Percentiles rank a stretch among this genome's conserved stretches.
Conservation (phyloP, 352 stramenopile genomes). For the Pythium vanterpoolii region DNA sequence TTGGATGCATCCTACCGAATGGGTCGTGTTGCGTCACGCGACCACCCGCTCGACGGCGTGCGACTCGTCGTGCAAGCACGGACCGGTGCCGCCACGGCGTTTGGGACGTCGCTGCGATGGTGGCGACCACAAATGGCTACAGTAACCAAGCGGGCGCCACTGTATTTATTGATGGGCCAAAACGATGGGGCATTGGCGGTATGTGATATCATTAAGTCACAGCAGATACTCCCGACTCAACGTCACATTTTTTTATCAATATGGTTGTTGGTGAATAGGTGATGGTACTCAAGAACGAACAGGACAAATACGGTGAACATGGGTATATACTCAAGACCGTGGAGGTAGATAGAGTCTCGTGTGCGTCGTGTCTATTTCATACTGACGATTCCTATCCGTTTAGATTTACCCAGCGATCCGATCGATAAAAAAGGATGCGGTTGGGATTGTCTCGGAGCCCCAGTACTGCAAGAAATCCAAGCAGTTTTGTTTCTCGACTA, state of each 20-base stretch:
- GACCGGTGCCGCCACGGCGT: not conserved
- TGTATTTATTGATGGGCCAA: conserved; percentile 15
- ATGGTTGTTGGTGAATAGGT: not conserved
- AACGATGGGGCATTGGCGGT: conserved; percentile 16
- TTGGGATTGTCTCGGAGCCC: conserved; percentile 1
- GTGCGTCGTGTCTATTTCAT: not conserved
- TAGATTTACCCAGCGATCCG: conserved; percentile 19
- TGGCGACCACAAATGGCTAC: not conserved
- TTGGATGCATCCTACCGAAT: conserved; percentile 28
- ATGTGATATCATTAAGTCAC: not conserved
- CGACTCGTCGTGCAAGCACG: conserved; percentile 22
- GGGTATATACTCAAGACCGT: not conserved
- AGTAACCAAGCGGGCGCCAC: not conserved
- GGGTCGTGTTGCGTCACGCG: conserved; percentile 15
- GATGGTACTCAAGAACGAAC: not conserved
- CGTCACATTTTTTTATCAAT: not conserved
- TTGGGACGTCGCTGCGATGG: conserved; percentile 9
- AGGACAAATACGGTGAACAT: not conserved
- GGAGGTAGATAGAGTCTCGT: not conserved
- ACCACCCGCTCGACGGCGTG: conserved; percentile 34
- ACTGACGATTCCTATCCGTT: not conserved
- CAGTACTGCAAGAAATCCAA: not conserved
- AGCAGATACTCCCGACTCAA: not conserved
- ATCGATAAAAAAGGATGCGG: conserved; percentile 11
- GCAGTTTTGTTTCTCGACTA: not conserved